These are phyloP conservation scores for Oryza australiensis DNA, from an alignment of 176 grass and related monocot genomes.

Conservation along the genomic window DNA sequence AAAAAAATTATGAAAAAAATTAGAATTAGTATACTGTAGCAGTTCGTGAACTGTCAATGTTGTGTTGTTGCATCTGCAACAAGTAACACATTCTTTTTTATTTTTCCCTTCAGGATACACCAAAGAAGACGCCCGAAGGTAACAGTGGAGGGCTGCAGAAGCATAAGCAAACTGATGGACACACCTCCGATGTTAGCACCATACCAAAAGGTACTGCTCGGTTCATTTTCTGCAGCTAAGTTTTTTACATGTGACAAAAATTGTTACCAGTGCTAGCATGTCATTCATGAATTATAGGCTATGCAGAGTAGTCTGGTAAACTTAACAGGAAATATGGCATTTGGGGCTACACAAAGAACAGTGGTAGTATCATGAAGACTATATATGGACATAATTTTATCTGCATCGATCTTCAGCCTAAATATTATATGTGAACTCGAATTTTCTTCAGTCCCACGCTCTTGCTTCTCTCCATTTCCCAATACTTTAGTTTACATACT, in stretches of 20 bases:
- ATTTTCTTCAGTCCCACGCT: not conserved
- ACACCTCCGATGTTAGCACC: not conserved
- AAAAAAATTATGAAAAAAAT: not conserved
- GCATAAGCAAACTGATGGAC: slow-evolving; percentile 8
- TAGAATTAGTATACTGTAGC: not conserved
- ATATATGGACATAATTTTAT: not conserved
- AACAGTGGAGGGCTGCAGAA: slow-evolving; percentile 11
- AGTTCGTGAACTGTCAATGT: not conserved
- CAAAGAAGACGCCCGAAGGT: slow-evolving; percentile 25
- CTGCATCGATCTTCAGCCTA: not conserved
- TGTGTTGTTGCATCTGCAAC: not conserved
- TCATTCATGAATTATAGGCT: not conserved
- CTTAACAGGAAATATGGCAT: not conserved
- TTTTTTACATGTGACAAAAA: not conserved
- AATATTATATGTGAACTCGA: not conserved
- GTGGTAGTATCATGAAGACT: not conserved
- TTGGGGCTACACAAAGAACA: slow-evolving; percentile 13
- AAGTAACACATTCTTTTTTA: not conserved
- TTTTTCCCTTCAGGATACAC: slow-evolving; percentile 34
- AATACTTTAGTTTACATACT: slow-evolving; percentile 3
- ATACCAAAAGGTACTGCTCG: slow-evolving; percentile 35
- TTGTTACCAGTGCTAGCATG: slow-evolving; percentile 12
- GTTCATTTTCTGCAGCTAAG: not conserved
- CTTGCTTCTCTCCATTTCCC: not conserved
- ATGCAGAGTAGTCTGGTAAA: slow-evolving; percentile 17